These are phyloP conservation scores for Pichia sp. DNA, from an alignment of 1,139 yeast species.

Conservation along the genomic window DNA sequence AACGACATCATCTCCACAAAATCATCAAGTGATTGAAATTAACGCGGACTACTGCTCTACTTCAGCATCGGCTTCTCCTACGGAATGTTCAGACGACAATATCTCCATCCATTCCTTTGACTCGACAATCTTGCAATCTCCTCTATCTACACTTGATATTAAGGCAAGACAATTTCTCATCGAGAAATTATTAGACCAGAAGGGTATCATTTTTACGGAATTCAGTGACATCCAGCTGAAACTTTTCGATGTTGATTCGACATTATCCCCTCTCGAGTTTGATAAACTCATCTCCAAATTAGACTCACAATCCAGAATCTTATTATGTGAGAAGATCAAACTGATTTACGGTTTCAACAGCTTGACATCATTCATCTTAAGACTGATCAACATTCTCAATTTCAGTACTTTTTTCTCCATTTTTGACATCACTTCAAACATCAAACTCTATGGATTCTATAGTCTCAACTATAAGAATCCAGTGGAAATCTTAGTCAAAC, in stretches of 20 bases:
- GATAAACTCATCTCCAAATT: constrained; percentile 15
- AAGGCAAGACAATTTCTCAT: constrained; percentile 12
- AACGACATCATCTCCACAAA: no score
- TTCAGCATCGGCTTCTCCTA: no score
- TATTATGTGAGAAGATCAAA: constrained; percentile 23
- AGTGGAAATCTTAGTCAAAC: constrained; percentile 25
- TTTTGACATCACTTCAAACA: constrained; percentile 25
- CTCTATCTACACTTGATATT: constrained; percentile 1
- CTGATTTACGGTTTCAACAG: constrained; percentile 21
- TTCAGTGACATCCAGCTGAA: constrained; percentile 20
- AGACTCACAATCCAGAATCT: constrained; percentile 12
- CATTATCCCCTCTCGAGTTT: constrained; percentile 19
- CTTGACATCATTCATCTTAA: constrained; percentile 19
- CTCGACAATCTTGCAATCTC: constrained; percentile 4
- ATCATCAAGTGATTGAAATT: no score
- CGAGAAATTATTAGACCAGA: constrained; percentile 16
- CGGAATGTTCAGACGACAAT: no score
- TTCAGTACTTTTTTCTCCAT: constrained; percentile 24
- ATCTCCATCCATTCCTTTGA: constrained; percentile 6
- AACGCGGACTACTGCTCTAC: no score
- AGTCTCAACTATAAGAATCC: constrained; percentile 21
- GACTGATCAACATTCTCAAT: constrained; percentile 18
- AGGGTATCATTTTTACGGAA: constrained; percentile 23
- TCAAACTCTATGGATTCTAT: constrained; percentile 24
- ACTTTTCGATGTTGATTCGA: constrained; percentile 24